Base-by-base conservation (phyloP, 345 rosid genomes). In the Salix koriyanagi region DNA sequence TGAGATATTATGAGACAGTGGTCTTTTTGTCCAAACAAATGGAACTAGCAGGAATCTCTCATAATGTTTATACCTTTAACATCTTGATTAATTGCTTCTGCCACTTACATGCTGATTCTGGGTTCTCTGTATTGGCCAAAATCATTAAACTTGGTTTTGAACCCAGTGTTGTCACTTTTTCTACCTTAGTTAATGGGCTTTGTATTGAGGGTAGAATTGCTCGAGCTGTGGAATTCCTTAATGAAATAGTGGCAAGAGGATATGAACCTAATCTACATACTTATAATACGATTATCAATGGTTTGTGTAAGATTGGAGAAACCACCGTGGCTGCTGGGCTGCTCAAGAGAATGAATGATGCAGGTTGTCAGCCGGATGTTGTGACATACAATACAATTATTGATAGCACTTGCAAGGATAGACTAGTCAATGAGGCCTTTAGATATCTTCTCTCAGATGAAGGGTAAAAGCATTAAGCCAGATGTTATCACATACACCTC, bases 401-500 rank as follows among this genome's bases (percentile, higher is more conserved):
- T 28, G 75, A 85, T 69, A 73, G 75, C 32, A 73, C 83, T 37
- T 85, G 80, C 50, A 85, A 85, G 41, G 72, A 78, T 25, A 44
- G 79, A 14, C 50, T n/a, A 71, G 23, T 78, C 30, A 75, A 73
- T 46, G 74, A 78, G 25, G 88, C 85, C 85, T 0, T 39, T 41
- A 23, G 56, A 65, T 14, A 32, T 80, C 61, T 73, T 85, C 32
- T 19, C 2, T 34, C 75, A 83, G 69, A 83, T 85, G 83, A 76
- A 62, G 41, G 30, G 65, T 26, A 58, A 37, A 26, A 80, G 80
- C 10, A 75, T 78, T 58, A 4, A 7, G 28, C 81, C 84, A 16
- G 80, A 83, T 79, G 81, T 76, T 69, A 65, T 81, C 81, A 66
- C 75, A 70, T 85, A 76, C 50, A 74, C 66, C 67, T 78, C 83